These are phyloP conservation scores for Microcos paniculata DNA, from an alignment of 345 rosid species.

Conservation along the genomic window DNA sequence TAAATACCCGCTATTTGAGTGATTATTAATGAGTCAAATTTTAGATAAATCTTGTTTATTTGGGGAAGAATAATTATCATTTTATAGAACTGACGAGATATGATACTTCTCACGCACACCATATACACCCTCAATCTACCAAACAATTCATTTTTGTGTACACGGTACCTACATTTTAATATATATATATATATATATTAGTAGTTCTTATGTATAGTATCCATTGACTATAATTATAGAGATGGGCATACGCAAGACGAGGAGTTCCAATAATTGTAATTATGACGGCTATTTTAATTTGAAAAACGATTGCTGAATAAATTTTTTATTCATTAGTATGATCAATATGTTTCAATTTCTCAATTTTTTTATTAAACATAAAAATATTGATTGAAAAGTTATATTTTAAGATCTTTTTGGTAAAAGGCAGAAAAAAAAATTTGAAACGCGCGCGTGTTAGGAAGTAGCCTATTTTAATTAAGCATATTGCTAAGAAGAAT, in stretches of 20 bases:
- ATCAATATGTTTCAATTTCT: background rate
- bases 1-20: too few species aligned
- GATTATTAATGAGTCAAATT: too few species aligned
- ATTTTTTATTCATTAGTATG: constrained; percentile 1
- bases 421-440: background rate
- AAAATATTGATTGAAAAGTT: background rate
- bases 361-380: background rate
- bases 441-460: constrained; percentile 4
- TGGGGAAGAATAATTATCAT: too few species aligned
- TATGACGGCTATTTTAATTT: background rate
- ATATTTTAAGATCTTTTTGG: background rate
- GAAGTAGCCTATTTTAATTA: background rate
- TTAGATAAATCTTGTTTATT: too few species aligned
- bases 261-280: background rate
- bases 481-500: background rate
- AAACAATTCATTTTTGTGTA: background rate
- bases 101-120: background rate
- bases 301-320: background rate
- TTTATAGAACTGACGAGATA: too few species aligned
- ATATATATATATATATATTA: background rate
- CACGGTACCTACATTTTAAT: background rate
- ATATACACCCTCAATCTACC: background rate
- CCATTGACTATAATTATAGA: background rate
- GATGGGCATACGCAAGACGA: background rate
- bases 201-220: too few species aligned